A percentile compares a stretch with the other conserved stretches of the same genome.
phyloP scores from a whole-genome alignment of 2,329 filamentous ascomycete genomes.

The Aureobasidium sp. region DNA sequence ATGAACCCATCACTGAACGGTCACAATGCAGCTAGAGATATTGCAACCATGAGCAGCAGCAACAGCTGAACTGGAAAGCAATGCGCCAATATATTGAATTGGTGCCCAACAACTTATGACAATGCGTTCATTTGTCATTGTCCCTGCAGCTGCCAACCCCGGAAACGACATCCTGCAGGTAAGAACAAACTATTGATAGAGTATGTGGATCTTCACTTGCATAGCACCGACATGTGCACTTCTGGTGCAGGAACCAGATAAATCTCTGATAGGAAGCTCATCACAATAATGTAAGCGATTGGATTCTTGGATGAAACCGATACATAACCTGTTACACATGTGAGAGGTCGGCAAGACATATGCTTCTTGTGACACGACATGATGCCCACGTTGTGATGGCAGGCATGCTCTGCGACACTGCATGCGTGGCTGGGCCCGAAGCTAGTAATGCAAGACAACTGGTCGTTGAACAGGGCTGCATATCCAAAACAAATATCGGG shows the following conservation, averaged over 20 bases:
- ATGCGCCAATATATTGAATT: background rate
- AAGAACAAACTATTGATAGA: constrained; percentile 5
- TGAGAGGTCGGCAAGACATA: constrained; percentile 6
- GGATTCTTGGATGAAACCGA: background rate
- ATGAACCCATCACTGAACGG: background rate
- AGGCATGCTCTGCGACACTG: background rate
- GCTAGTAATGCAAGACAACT: background rate
- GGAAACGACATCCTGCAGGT: background rate
- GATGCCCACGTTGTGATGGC: constrained; percentile 11
- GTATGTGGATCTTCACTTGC: background rate
- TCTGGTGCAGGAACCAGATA: background rate
- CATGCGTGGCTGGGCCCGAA: background rate
- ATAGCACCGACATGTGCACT: background rate
- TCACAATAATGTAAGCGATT: background rate
- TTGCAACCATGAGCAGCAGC: background rate
- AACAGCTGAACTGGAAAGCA: background rate
- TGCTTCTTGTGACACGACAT: background rate
- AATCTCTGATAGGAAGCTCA: background rate
- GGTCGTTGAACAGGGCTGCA: background rate
- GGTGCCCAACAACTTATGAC: background rate
- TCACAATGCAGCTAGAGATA: background rate
- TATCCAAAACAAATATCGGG: background rate
- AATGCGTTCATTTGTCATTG: background rate
- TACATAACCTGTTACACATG: background rate
- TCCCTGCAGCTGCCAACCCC: constrained; percentile 11